Evolutionary conservation across 768 basidiomycete genomes (phyloP).

Genomic region (Gyrodon lividus): DNA sequence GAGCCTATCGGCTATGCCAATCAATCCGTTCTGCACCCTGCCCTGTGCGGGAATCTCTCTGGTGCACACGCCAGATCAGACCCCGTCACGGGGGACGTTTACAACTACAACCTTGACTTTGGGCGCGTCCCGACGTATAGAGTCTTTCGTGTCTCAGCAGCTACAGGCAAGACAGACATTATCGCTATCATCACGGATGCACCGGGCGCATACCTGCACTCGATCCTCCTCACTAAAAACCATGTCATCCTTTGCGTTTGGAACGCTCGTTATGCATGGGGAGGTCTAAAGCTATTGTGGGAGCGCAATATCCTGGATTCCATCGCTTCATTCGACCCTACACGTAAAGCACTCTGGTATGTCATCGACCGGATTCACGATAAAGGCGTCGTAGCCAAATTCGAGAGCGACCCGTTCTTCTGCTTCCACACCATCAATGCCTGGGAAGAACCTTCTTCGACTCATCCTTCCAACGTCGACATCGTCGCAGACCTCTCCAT

Average conservation of each 20-base stretch:
- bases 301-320: slow-evolving; percentile 19
- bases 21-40: slow-evolving; percentile 21
- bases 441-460: slow-evolving; percentile 19
- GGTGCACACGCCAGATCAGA: slow-evolving; percentile 30
- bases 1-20: slow-evolving; percentile 22
- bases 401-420: slow-evolving; percentile 28
- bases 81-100: slow-evolving; percentile 24
- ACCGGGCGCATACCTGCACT: slow-evolving; percentile 30
- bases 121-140: slow-evolving; percentile 20
- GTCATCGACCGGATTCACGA: slow-evolving; percentile 27
- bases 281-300: slow-evolving; percentile 10
- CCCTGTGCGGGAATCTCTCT: slow-evolving; percentile 21
- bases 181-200: slow-evolving; percentile 28
- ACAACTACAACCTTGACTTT: slow-evolving; percentile 25
- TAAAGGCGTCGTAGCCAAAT: slow-evolving; percentile 27
- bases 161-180: slow-evolving; percentile 16
- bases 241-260: slow-evolving; percentile 28
- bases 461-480: slow-evolving; percentile 11
- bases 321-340: slow-evolving; percentile 16
- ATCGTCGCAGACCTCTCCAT: slow-evolving; percentile 26
- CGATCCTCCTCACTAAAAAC: slow-evolving; percentile 28
- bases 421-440: slow-evolving; percentile 32
- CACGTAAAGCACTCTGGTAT: slow-evolving; percentile 22
- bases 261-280: slow-evolving; percentile 16
- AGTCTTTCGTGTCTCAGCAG: slow-evolving; percentile 22